Percentiles rank a stretch among this genome's conserved stretches.
These are phyloP conservation scores for Ballota nigra DNA, from an alignment of 257 asterid genomes.

Conservation along the genomic window DNA sequence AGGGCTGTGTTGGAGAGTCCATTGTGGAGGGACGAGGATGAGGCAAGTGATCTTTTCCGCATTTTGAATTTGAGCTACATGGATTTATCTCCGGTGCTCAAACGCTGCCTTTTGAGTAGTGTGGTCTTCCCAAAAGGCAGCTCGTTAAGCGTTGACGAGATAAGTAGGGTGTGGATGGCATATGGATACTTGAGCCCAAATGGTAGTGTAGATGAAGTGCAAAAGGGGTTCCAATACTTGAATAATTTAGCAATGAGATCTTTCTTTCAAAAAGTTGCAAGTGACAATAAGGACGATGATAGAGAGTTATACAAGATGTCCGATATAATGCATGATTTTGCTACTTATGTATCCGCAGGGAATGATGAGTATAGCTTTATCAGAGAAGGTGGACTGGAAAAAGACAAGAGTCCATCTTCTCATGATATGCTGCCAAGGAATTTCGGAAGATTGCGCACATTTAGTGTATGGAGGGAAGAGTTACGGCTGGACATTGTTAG, in stretches of 20 bases:
- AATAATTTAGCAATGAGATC: neutral
- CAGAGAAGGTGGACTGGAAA: neutral
- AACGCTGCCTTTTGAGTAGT: neutral
- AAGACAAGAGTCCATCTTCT: neutral
- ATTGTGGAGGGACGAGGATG: neutral
- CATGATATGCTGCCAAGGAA: neutral
- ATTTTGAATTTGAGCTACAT: neutral
- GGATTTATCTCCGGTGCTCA: neutral
- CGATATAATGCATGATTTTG: neutral
- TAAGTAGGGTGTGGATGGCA: neutral
- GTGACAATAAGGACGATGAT: no score
- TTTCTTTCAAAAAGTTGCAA: neutral
- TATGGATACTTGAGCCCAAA: neutral
- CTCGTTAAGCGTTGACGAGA: neutral
- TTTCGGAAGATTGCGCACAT: neutral
- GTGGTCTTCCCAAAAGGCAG: neutral
- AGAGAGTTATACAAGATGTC: no score
- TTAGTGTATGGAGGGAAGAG: neutral
- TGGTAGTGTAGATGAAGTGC: neutral
- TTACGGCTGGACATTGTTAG: neutral
- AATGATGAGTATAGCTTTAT: neutral
- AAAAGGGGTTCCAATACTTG: neutral
- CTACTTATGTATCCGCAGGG: no score
- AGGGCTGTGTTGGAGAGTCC: neutral
- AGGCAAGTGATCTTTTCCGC: neutral